Percentiles rank a stretch among this genome's conserved stretches.
Evolutionary conservation across 257 asterid species (phyloP).

Genomic region (Capsicum rhomboideum): DNA sequence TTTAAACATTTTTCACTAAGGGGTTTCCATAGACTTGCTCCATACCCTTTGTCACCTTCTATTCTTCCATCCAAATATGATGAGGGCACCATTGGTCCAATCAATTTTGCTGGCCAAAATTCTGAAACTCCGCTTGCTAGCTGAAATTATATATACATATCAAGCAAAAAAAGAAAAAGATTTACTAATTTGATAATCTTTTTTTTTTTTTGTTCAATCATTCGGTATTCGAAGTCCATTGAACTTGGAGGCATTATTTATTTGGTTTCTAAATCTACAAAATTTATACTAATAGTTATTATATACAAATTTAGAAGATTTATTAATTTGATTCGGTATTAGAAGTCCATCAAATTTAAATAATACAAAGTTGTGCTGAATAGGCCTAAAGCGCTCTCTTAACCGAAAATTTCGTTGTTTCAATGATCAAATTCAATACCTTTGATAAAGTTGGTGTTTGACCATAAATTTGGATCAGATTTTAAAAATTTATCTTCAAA

Average conservation of each 20-base stretch:
- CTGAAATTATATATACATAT: slow-evolving; percentile 6
- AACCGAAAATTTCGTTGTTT: no score
- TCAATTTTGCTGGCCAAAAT: slow-evolving; percentile 45
- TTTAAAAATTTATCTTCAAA: no score
- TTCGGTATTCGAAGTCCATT: not conserved
- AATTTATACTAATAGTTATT: not conserved
- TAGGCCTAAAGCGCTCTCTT: no score
- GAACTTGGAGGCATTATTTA: not conserved
- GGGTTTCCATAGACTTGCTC: slow-evolving; percentile 77
- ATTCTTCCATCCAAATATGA: slow-evolving; percentile 50
- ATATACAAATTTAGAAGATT: not conserved
- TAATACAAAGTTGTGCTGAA: no score
- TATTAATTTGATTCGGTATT: not conserved
- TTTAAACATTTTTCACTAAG: slow-evolving; percentile 33
- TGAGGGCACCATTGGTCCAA: slow-evolving; percentile 72
- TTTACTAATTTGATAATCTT: no score
- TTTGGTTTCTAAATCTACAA: not conserved
- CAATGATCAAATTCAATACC: no score
- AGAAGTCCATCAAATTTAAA: no score
- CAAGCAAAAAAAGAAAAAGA: not conserved
- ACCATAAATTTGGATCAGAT: no score
- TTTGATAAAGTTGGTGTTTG: no score
- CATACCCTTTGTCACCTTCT: slow-evolving; percentile 54
- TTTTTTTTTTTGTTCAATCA: no score
- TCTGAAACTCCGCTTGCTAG: slow-evolving; percentile 33